Evolutionary conservation across 768 basidiomycete species (phyloP).

Genomic region (Calocera cornea): DNA sequence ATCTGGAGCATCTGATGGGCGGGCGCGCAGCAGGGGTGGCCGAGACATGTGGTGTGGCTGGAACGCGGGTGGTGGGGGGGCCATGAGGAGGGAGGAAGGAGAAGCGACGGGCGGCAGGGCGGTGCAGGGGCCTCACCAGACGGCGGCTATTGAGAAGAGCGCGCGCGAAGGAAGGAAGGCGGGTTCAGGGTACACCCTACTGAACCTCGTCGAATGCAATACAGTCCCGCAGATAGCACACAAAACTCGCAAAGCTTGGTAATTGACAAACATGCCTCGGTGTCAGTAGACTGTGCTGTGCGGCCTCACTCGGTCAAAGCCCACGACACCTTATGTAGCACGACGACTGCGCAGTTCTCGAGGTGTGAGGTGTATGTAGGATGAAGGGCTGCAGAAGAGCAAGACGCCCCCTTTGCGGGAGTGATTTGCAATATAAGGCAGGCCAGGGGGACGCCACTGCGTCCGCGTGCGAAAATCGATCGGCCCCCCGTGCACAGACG

Average conservation of each 20-base stretch:
- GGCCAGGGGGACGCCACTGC: neutral
- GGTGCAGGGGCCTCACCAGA: neutral
- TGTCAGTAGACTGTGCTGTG: no score
- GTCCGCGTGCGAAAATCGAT: slow-evolving; percentile 4
- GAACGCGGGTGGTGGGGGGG: neutral
- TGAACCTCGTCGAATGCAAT: no score
- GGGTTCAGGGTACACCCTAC: neutral
- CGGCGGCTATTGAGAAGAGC: neutral
- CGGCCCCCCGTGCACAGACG: neutral
- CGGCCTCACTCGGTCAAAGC: no score
- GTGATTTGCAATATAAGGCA: neutral
- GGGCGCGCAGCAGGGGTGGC: neutral
- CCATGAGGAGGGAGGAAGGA: neutral
- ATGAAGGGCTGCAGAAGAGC: no score
- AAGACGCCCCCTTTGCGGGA: neutral
- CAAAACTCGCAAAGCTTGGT: no score
- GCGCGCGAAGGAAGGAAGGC: neutral
- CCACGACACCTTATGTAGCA: neutral
- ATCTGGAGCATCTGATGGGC: neutral
- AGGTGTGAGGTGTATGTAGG: neutral
- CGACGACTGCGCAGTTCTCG: neutral
- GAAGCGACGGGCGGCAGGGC: neutral
- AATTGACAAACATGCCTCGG: no score
- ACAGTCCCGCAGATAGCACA: no score
- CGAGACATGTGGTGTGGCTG: neutral